Conservation (phyloP, 1,284 basidiomycete genomes). For the Malassezia nana region DNA sequence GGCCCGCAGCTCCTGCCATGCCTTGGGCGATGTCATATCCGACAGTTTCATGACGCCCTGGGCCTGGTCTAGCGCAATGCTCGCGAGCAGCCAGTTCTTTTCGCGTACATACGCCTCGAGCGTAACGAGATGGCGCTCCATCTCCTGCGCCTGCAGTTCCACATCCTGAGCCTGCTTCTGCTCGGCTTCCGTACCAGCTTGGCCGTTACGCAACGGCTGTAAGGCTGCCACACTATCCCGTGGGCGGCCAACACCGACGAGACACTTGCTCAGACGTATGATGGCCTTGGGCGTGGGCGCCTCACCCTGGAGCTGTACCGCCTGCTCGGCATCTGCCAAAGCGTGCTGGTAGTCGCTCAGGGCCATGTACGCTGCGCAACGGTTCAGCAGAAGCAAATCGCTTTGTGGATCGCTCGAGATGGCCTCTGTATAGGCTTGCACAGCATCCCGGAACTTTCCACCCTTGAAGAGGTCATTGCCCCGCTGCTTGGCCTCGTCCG, state of each 20-base stretch:
- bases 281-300: conserved; percentile 29
- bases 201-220: conserved; percentile 13
- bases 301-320: conserved; percentile 56
- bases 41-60: conserved; percentile 22
- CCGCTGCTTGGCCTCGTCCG: conserved; percentile 40
- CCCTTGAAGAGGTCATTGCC: conserved; percentile 42
- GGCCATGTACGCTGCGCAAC: conserved; percentile 74
- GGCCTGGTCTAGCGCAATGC: conserved; percentile 37
- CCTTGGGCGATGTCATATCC: conserved; percentile 24
- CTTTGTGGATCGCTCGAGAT: conserved; percentile 60
- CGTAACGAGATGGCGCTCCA: conserved; percentile 50
- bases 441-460: conserved; percentile 39
- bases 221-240: conserved; percentile 23
- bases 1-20: conserved; percentile 28
- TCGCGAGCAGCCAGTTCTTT: conserved; percentile 51
- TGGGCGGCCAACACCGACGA: conserved; percentile 34
- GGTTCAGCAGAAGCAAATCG: conserved; percentile 70
- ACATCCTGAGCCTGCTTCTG: conserved; percentile 27
- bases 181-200: conserved; percentile 13
- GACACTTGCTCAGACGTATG: conserved; percentile 34
- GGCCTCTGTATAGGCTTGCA: conserved; percentile 35
- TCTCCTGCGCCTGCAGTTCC: conserved; percentile 23
- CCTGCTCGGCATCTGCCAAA: conserved; percentile 66
- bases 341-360: conserved; percentile 65
- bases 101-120: conserved; percentile 59